Conservation (phyloP, 495 filamentous ascomycete genomes). For the Darksidea phi region DNA sequence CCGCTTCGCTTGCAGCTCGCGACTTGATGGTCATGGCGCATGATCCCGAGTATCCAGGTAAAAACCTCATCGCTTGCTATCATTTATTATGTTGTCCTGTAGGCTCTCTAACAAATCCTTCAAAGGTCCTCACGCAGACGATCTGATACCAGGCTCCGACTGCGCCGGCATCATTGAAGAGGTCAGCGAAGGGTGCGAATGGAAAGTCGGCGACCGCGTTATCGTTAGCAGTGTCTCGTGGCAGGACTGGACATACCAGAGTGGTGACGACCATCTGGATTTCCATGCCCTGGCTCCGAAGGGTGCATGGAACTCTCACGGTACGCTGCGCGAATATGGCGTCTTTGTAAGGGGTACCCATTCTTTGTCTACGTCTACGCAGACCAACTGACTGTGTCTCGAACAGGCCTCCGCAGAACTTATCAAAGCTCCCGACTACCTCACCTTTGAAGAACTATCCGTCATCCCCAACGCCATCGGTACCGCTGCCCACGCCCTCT, state of each 20-base stretch:
- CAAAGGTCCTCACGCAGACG: constrained; percentile 9
- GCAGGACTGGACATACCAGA: background rate
- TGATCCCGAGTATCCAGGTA: constrained; percentile 20
- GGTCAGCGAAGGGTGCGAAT: constrained; percentile 15
- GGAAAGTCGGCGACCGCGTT: constrained; percentile 21
- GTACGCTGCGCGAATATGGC: constrained; percentile 12
- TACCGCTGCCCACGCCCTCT: constrained; percentile 22
- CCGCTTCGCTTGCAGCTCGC: constrained; percentile 20
- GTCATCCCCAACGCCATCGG: constrained; percentile 8
- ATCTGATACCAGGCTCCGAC: constrained; percentile 18
- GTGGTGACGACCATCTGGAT: background rate
- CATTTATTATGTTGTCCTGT: background rate
- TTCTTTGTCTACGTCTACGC: background rate
- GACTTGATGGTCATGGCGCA: constrained; percentile 32
- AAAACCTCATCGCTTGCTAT: background rate
- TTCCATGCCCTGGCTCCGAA: background rate
- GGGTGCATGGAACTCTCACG: constrained; percentile 1
- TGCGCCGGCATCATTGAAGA: constrained; percentile 21
- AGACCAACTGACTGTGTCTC: background rate
- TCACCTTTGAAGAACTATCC: constrained; percentile 19
- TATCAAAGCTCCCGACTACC: constrained; percentile 14
- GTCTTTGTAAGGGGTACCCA: constrained; percentile 6
- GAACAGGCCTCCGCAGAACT: constrained; percentile 15
- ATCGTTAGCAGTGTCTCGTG: constrained; percentile 2
- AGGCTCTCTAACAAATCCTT: background rate